Base-by-base conservation (phyloP, 2,329 filamentous ascomycete genomes). In the Monilinia laxa region DNA sequence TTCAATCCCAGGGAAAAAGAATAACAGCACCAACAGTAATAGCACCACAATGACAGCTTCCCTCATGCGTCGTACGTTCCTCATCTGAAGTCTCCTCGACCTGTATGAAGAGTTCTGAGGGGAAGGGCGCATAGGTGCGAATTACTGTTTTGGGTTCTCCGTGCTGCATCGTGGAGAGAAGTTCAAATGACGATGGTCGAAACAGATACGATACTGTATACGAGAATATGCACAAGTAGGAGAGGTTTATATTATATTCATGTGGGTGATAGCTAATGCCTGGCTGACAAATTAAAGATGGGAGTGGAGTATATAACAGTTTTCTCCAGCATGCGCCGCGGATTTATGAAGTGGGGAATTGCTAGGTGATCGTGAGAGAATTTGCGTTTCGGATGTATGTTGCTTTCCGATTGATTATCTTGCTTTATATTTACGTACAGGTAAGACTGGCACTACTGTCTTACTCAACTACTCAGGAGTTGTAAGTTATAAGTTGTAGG, bases 21-120 rank as follows among this genome's bases (percentile, higher is more conserved):
- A 62, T 6, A 16, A 64, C 14, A 31, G 31, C 11, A 31, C 11
- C 60, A 49, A 65, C 63, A 23, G 63, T 23, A 69, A 83, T 82
- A 62, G 80, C 78, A 20, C 78, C 80, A 75, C 84, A 86, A 73
- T 85, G 84, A 77, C 84, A 87, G 74, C 81, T 84, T 73, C 81
- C 84, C 20, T 83, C 80, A 74, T 85, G 84, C 18, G 80, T 81
- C 25, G 67, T 67, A 6, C 66, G 62, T 38, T 72, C 58, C 18
- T 59, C 59, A 42, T 58, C 51, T 1, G 66, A 66, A 40, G 70
- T 71, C n/a, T 68, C 62, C 31, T 71, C 68, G 2, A 69, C 70
- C 4, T 23, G 49, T 10, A 16, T 10, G 18, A 64, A 23, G 25
- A 59, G 54, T 12, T 47, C 54, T 4, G 53, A 1, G 11, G 69